Conservation (phyloP, 139 green algal species). For the Chlorella vulgaris region DNA sequence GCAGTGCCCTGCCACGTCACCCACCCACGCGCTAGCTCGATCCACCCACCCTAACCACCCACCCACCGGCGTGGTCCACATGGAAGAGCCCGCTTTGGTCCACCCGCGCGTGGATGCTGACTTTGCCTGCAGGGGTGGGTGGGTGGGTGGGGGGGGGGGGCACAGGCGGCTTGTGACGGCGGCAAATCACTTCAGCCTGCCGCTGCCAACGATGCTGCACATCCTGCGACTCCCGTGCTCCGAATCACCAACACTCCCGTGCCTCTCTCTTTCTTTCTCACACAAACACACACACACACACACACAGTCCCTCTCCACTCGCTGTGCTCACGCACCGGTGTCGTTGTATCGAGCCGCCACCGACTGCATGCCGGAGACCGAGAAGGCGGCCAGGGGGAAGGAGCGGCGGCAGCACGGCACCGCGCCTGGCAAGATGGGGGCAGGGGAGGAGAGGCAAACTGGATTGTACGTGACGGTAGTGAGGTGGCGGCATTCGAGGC, state of each 20-base stretch:
- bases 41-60: not conserved
- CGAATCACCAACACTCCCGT: too few species aligned
- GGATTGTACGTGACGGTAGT: too few species aligned
- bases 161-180: not conserved
- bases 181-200: too few species aligned
- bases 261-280: too few species aligned
- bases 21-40: not conserved
- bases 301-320: not conserved
- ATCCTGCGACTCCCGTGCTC: too few species aligned
- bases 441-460: too few species aligned
- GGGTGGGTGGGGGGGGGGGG: not conserved
- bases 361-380: constrained; percentile 47
- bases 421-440: not conserved
- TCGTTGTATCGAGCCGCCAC: constrained; percentile 55
- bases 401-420: constrained; percentile 6
- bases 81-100: constrained; percentile 75
- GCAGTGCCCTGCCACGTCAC: too few species aligned
- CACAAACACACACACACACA: not conserved
- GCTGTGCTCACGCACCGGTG: constrained; percentile 18
- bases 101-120: constrained; percentile 66
- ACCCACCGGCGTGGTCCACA: constrained; percentile 68
- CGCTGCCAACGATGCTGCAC: too few species aligned
- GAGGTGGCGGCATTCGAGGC: not conserved
- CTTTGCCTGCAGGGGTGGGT: constrained; percentile 9
- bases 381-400: constrained; percentile 35